Evolutionary conservation across 192 early-diverging fungal genomes (phyloP), one percentile per base, ranked within the genome.

Genomic region (Pecoramyces ruminantium): DNA sequence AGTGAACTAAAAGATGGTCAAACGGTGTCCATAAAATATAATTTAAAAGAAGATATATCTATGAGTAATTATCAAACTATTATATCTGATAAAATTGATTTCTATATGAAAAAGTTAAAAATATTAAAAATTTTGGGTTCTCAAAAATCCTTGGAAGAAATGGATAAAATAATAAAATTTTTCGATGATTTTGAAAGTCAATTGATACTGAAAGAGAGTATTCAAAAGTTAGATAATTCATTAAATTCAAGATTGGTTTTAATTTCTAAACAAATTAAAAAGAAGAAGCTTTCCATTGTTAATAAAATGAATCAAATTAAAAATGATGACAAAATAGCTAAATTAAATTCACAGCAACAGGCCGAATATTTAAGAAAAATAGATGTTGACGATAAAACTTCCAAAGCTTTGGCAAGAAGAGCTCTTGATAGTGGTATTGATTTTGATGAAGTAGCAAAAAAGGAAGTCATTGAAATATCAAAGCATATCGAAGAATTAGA

Each of bases 301-400:
- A 78, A 29, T 78, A 40, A 40, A 40, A 40, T 85, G 51, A 29
- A 67, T 21, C 38, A 77, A 30, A 83, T 85, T 78, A 78, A 82
- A 17, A 85, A 85, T 80, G 83, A 85, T 39, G 38, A 29, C 18
- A 79, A 79, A 27, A 82, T 85, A 6, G 28, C 58, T 18, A n/a
- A 79, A 29, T 58, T 85, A 79, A 85, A 85, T 58, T 81, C 84
- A 18, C 39, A 83, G 21, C 84, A 85, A 42, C 83, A 84, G 67
- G 84, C 84, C 3, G 84, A 84, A 28, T 85, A 85, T 80, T 34
- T 85, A 29, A 38, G 84, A n/a, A 79, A 79, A n/a, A 79, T 83
- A 29, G 78, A 83, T 77, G 34, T 85, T 1, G 79, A 40, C 15
- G 39, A 58, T 79, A 85, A 85, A 67, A 85, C 78, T 25, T 28